Evolutionary conservation across 2,329 filamentous ascomycete species (phyloP).

Genomic region (Penicillium sp.): DNA sequence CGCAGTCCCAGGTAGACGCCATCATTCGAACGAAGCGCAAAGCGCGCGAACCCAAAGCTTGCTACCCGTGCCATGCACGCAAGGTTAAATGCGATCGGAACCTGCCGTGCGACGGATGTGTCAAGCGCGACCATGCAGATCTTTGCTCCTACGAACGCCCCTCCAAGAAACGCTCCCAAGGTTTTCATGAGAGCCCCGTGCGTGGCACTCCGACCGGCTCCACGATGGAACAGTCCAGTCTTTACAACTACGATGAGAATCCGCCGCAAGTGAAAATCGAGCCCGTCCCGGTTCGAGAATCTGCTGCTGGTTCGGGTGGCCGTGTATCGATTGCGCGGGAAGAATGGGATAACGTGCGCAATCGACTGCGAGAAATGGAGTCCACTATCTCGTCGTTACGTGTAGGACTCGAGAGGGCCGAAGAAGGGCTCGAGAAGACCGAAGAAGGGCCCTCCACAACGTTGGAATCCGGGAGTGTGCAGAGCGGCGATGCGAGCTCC

Average conservation of each 20-base stretch:
- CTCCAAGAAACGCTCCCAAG: slow-evolving; percentile 41
- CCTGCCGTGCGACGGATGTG: slow-evolving; percentile 47
- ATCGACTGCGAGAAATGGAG: slow-evolving; percentile 42
- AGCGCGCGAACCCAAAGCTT: slow-evolving; percentile 46
- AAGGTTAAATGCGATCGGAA: slow-evolving; percentile 50
- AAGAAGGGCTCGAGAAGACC: slow-evolving; percentile 35
- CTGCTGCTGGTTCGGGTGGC: slow-evolving; percentile 14
- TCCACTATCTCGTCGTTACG: slow-evolving; percentile 39
- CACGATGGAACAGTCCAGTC: slow-evolving; percentile 8
- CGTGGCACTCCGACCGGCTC: slow-evolving; percentile 9
- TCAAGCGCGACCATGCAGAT: slow-evolving; percentile 48
- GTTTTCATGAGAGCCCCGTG: slow-evolving; percentile 22
- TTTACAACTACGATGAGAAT: slow-evolving; percentile 19
- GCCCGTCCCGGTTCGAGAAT: slow-evolving; percentile 13
- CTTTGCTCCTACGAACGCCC: slow-evolving; percentile 49
- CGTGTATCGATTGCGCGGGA: slow-evolving; percentile 41
- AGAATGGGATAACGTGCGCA: slow-evolving; percentile 44
- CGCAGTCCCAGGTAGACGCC: slow-evolving; percentile 45
- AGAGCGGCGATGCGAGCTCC: slow-evolving; percentile 29
- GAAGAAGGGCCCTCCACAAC: slow-evolving; percentile 29
- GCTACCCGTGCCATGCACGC: slow-evolving; percentile 45
- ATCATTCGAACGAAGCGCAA: slow-evolving; percentile 48
- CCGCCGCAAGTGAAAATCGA: slow-evolving; percentile 26
- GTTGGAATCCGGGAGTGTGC: slow-evolving; percentile 30
- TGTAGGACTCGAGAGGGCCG: slow-evolving; percentile 37